Evolutionary conservation across 305 asterid species (phyloP), one percentile per base, ranked within the genome.

Genomic region (Lippia alba): DNA sequence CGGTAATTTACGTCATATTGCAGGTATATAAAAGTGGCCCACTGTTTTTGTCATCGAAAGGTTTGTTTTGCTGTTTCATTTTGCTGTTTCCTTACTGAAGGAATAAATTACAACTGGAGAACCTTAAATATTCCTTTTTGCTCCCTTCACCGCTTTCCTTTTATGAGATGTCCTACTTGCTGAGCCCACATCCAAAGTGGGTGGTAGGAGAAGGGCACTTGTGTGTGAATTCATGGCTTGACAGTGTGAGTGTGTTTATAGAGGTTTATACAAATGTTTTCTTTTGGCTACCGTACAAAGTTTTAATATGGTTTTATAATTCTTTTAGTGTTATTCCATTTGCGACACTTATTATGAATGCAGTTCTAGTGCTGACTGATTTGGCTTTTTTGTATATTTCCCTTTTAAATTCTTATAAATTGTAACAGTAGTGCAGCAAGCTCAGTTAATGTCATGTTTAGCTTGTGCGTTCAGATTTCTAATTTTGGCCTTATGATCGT

Each of bases 1-100:
- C 56, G 64, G 36, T 72, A 44, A 62, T 68, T 74, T 79, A 30
- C 41, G 50, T 75, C 56, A 16, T 71, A 56, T 68, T 86, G 90
- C 99, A 95, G 99, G 97, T 95, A 50, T 92, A 89, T 83, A 95
- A 83, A 83, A 89, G 91, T 64, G 99, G 99, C 67, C 93, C 96
- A 55, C 83, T 95, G 56, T 92, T 87, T 86, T 80, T 95, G 81
- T 92, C 99, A 69, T 95, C 98, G 61, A 95, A 84, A 92, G 99
- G 99, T 95, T 53, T 69, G 82, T 74, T 66, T 70, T 70, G 69
- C 79, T 72, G 34, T 80, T 84, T 64, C 64, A 55, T 71, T 54
- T 45, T 57, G 39, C 57, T 66, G 11, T 48, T 54, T 64, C 30
- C 66, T 74, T 81, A 34, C 56, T 49, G 66, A 64, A 77, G 41